Evolutionary conservation across 2,329 filamentous ascomycete species (phyloP).

Genomic region (Gyromitra esculenta): DNA sequence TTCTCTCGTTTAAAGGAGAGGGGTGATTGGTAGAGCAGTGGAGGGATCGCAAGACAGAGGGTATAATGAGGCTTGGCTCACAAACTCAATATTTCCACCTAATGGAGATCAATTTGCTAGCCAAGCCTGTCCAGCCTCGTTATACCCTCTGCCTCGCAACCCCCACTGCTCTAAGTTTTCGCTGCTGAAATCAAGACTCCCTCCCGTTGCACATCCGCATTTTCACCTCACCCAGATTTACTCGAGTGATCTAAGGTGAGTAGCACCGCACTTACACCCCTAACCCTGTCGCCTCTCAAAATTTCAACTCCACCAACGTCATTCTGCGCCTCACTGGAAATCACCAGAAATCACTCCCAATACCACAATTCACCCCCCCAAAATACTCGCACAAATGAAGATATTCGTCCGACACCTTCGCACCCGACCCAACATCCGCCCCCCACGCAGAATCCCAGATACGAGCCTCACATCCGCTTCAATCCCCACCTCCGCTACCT

Average conservation of each 20-base stretch:
- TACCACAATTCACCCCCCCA: background rate
- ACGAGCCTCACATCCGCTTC: conserved; percentile 1
- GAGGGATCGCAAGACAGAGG: too few relatives aligned
- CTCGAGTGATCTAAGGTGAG: conserved; percentile 8
- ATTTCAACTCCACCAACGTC: background rate
- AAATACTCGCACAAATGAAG: conserved; percentile 20
- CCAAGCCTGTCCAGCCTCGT: too few relatives aligned
- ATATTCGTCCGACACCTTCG: conserved; percentile 41
- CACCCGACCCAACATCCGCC: conserved; percentile 24
- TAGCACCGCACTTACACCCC: background rate
- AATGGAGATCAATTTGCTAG: too few relatives aligned
- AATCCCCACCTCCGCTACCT: background rate
- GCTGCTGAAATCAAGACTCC: background rate
- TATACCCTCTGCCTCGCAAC: too few relatives aligned
- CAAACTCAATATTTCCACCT: too few relatives aligned
- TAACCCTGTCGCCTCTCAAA: conserved; percentile 17
- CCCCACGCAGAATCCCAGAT: background rate
- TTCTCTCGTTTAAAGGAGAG: background rate
- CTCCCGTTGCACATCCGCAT: background rate
- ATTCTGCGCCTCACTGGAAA: background rate
- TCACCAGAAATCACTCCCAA: conserved; percentile 14
- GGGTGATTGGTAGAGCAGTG: background rate
- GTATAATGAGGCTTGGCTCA: too few relatives aligned
- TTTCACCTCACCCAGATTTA: background rate
- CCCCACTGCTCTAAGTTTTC: background rate